A percentile compares a stretch with the other conserved stretches of the same genome.
Conservation (phyloP, 179 eudicot species). For the Beta corolliflora region DNA sequence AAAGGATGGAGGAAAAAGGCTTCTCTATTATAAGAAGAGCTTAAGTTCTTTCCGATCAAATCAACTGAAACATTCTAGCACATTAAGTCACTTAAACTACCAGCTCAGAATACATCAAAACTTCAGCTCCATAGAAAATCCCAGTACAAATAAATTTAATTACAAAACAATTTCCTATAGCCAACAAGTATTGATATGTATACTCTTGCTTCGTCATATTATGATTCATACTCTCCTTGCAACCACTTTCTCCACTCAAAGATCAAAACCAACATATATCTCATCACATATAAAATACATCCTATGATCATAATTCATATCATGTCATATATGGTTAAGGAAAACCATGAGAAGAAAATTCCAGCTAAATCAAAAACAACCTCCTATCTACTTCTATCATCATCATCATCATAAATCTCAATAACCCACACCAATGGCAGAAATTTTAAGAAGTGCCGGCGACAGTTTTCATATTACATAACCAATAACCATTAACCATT, state of each 20-base stretch:
- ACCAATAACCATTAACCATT: no score
- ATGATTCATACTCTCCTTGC: not conserved
- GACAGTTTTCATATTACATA: no score
- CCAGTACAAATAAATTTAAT: not conserved
- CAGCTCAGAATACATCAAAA: not conserved
- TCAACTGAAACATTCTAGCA: not conserved
- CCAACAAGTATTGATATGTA: not conserved
- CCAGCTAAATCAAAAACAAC: not conserved
- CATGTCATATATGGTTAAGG: not conserved
- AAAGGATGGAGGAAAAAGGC: not conserved
- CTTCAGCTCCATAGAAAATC: not conserved
- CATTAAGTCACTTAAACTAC: not conserved
- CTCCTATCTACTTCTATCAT: not conserved
- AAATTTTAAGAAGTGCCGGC: not conserved
- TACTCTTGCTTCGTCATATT: not conserved
- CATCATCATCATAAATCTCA: no score
- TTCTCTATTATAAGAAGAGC: not conserved
- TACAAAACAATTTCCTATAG: not conserved
- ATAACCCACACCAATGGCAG: no score
- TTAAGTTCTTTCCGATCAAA: not conserved
- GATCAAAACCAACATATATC: not conserved
- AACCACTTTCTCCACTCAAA: not conserved
- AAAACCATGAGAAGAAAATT: not conserved
- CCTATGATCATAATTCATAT: not conserved
- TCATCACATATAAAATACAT: not conserved